Evolutionary conservation across 2,329 filamentous ascomycete genomes (phyloP).

Genomic region (Grosmannia huntii): DNA sequence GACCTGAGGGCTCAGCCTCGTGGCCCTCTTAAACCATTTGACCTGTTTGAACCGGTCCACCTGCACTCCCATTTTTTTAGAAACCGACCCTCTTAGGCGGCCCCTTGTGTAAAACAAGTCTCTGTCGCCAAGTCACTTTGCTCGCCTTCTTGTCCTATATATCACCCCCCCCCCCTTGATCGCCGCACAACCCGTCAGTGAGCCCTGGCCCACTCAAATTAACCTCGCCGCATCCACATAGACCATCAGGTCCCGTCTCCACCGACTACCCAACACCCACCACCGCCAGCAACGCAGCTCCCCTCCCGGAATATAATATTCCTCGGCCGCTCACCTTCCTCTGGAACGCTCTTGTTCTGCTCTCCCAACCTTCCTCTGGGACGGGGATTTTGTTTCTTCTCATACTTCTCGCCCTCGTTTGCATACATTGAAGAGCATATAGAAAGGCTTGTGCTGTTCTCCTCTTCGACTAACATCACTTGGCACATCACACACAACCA

Average conservation of each 20-base stretch:
- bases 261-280: slow-evolving; percentile 2
- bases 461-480: not conserved
- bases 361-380: slow-evolving; percentile 2
- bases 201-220: slow-evolving; percentile 9
- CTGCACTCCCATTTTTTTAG: not conserved
- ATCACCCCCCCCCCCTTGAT: not conserved
- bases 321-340: slow-evolving; percentile 10
- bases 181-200: slow-evolving; percentile 1
- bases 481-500: not conserved
- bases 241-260: slow-evolving; percentile 2
- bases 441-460: not conserved
- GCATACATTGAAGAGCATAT: not conserved
- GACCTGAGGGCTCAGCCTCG: slow-evolving; percentile 12
- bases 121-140: no score
- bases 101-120: slow-evolving; percentile 4
- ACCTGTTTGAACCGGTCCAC: not conserved
- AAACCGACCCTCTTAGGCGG: slow-evolving; percentile 3
- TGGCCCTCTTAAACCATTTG: slow-evolving; percentile 3
- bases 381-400: not conserved
- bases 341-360: not conserved
- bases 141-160: not conserved
- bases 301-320: slow-evolving; percentile 12
- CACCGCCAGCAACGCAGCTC: slow-evolving; percentile 9
- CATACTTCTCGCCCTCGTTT: not conserved
- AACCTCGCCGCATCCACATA: slow-evolving; percentile 10